A percentile compares a stretch with the other conserved stretches of the same genome.
Conservation (phyloP, 768 basidiomycete genomes). For the Gloeopeniophorella convolvens region DNA sequence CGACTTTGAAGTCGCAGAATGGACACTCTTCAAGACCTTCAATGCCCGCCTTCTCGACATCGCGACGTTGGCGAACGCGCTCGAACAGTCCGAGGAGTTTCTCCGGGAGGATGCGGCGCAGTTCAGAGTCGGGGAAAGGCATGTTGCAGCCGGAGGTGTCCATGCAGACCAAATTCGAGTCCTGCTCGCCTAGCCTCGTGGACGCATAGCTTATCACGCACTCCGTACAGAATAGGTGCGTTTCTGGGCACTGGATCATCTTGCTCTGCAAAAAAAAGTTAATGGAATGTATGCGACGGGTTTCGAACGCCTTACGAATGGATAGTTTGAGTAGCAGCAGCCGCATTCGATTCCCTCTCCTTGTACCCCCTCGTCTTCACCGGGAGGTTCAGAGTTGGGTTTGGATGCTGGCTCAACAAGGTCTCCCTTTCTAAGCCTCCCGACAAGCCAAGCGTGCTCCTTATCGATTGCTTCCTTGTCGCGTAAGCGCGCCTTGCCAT, state of each 20-base stretch:
- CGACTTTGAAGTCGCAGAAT: slow-evolving; percentile 78
- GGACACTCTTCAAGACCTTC: slow-evolving; percentile 87
- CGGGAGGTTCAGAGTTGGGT: slow-evolving; percentile 23
- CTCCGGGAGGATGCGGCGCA: slow-evolving; percentile 56
- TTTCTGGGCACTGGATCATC: slow-evolving; percentile 86
- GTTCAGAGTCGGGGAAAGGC: slow-evolving; percentile 61
- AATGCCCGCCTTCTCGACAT: slow-evolving; percentile 70
- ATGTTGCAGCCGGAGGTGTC: slow-evolving; percentile 68
- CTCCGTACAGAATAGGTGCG: slow-evolving; percentile 75
- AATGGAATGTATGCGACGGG: neutral
- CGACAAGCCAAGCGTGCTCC: slow-evolving; percentile 35
- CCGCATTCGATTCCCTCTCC: slow-evolving; percentile 77
- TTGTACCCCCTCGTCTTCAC: slow-evolving; percentile 31
- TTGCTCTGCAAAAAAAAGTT: slow-evolving; percentile 46
- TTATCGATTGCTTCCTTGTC: slow-evolving; percentile 29
- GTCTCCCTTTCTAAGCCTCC: slow-evolving; percentile 27
- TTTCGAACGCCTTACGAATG: slow-evolving; percentile 50
- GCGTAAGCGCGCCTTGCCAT: slow-evolving; percentile 23
- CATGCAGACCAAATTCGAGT: slow-evolving; percentile 69
- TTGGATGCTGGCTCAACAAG: slow-evolving; percentile 6
- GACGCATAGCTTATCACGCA: slow-evolving; percentile 69
- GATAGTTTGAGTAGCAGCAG: slow-evolving; percentile 72
- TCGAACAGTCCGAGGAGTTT: slow-evolving; percentile 69
- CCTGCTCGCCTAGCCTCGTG: slow-evolving; percentile 57
- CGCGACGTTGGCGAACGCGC: slow-evolving; percentile 68